Base-by-base conservation (phyloP, 2,329 filamentous ascomycete species). In the Zalaria sp. region DNA sequence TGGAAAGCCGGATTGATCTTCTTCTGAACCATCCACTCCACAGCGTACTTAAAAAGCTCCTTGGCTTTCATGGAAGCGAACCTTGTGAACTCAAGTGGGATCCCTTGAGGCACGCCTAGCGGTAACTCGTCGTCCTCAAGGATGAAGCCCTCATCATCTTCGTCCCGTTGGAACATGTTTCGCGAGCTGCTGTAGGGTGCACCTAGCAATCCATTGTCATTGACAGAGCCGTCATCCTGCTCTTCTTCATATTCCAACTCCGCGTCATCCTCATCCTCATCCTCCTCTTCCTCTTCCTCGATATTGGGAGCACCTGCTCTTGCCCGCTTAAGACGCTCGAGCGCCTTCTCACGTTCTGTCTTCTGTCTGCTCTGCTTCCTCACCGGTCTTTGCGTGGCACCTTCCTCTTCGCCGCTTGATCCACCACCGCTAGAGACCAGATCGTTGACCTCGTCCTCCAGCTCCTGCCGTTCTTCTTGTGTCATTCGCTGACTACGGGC, bases 1-100 rank as follows among this genome's bases (percentile, higher is more conserved):
- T 72, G 63, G 51, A 87, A 88, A 0, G 68, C 75, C 0, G 82
- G 83, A 49, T 87, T 81, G 39, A 91, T 69, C 50, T 81, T 79
- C 54, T 82, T 83, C 52, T 86, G 81, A 2, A 89, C 78, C 61
- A 88, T 80, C 83, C 83, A 89, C 55, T 86, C 81, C 2, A 89
- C 68, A 0, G 76, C 80, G 51, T 79, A 77, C 38, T 73, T 74
- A 63, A 89, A 89, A 39, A 87, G 75, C 34, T 84, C 77, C 48
- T 77, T 79, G 0, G 79, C 64, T 39, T 81, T 81, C 49, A 79
- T 78, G 47, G 78, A 76, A 0, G 75, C 71, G 43, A 81, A 71
- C 3, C 69, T 62, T 1, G 78, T 83, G 56, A 85, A 86, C 50
- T 81, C 66, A 1, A 88, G 65, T 0, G 83, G 83, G 6, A 68